These are phyloP conservation scores for Colletotrichum tamarilloi DNA, from an alignment of 2,329 filamentous ascomycete species.

Conservation along the genomic window DNA sequence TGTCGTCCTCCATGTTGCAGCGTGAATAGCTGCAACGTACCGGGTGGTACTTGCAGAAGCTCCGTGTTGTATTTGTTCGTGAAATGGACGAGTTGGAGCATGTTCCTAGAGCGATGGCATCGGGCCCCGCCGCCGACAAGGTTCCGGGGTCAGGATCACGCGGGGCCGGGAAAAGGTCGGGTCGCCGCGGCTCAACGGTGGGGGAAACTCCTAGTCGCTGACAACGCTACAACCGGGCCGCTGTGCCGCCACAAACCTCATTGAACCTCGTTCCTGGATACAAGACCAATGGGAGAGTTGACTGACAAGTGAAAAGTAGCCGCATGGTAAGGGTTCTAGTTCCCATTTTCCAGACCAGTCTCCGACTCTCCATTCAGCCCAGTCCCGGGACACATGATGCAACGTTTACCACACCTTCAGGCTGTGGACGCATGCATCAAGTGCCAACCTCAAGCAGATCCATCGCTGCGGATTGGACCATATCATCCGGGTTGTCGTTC, in stretches of 20 bases:
- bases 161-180: constrained; percentile 27
- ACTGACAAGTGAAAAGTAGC: not conserved
- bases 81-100: constrained; percentile 18
- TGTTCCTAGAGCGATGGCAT: constrained; percentile 20
- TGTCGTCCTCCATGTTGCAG: constrained; percentile 18
- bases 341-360: not conserved
- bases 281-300: constrained; percentile 9
- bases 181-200: constrained; percentile 16
- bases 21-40: not conserved
- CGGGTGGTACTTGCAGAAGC: not conserved
- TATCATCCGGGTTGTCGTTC: not conserved
- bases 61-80: not conserved
- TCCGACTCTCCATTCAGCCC: not conserved
- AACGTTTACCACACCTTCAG: not conserved
- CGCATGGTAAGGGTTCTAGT: not conserved
- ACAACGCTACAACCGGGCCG: constrained; percentile 21
- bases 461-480: constrained; percentile 38
- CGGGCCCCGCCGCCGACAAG: constrained; percentile 21
- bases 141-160: constrained; percentile 28
- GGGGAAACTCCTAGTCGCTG: constrained; percentile 6
- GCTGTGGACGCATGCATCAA: not conserved
- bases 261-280: not conserved
- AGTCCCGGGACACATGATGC: not conserved
- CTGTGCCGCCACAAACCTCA: constrained; percentile 19
- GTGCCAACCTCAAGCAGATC: constrained; percentile 16